Evolutionary conservation across 179 eudicot species (phyloP), one percentile per base, ranked within the genome.

Genomic region (Spinacia oleracea): DNA sequence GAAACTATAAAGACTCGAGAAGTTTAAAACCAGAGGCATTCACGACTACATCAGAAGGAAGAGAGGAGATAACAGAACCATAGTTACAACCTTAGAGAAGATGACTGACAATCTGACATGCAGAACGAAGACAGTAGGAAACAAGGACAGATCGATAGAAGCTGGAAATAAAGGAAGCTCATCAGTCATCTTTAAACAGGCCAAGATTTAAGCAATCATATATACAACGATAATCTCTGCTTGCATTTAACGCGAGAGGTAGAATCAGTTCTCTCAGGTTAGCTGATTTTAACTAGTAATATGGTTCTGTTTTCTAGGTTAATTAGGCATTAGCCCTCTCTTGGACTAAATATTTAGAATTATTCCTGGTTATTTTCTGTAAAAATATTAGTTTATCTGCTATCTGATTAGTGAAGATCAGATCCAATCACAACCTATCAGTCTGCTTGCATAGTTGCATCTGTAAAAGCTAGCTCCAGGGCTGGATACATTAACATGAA

Each of bases 1-100:
- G 63, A 18, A 64, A 46, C 25, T 65, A 60, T 50, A 66, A 71
- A 55, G 78, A 78, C 7, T 64, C 87, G 9, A 58, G 23, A 67
- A 55, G 6, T 35, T 15, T n/a, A 9, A 42, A 72, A 69, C 72
- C 27, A 48, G 73, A 64, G 63, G 42, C 75, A 70, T 69, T 34
- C 29, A 42, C n/a, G n/a, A n/a, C 74, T 12, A 10, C 60, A 56
- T 43, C 79, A 40, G 66, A 76, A 18, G 78, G 53, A 40, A 43
- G 70, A n/a, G 55, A 63, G 48, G 34, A 15, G 29, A 72, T 6
- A 59, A 60, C 77, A 7, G 78, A 77, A 31, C 72, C 75, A 7
- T 76, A 72, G 74, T 55, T 18, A 27, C 65, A 45, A 34, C 25
- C 32, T 29, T 23, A 34, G n/a, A 65, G 59, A 42, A 20, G 38